Evolutionary conservation across 2,329 filamentous ascomycete genomes (phyloP), one percentile per base, ranked within the genome.

Genomic region (Xylariaceae sp.): DNA sequence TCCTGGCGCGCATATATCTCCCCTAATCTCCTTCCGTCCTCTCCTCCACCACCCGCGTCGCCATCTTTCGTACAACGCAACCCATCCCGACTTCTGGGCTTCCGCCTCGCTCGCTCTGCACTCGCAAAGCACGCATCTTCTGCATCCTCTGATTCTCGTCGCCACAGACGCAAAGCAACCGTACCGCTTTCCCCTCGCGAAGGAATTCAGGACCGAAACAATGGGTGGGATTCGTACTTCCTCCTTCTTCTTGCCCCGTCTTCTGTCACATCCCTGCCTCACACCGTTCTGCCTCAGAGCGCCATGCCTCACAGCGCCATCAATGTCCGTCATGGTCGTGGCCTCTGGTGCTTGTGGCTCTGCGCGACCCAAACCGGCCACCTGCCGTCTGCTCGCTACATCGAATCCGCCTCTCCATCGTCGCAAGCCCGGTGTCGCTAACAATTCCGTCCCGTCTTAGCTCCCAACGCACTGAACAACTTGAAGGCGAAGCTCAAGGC

Each of bases 181-280:
- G 12, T 29, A 21, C 23, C 19, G 21, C 24, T 29, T 8, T 4
- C 17, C n/a, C 25, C n/a, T 23, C 19, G 8, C 35, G 23, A 11
- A 24, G 23, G 12, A 38, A 28, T 33, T 36, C 35, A 43, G 42
- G 36, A 44, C 49, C 50, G 50, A 44, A 55, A 69, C 43, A 29
- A 73, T 74, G 70, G 62, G 64, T 55, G 68, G 68, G 45, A 61
- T 72, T 54, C 68, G 70, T 72, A 57, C 59, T 67, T 68, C 30
- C 19, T 34, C 35, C 40, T 26, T 22, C 34, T 40, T 36, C 19
- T 35, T 40, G 21, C 33, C 31, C 29, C 28, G 29, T 19, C 31
- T 19, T 24, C 23, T 12, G 23, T 7, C 24, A 29, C 28, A 23
- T 37, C 24, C 27, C 21, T 22, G 19, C 13, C 21, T 23, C 8